Evolutionary conservation across 2,329 filamentous ascomycete genomes (phyloP), one percentile per base, ranked within the genome.

Genomic region (Alternaria tenuissima): DNA sequence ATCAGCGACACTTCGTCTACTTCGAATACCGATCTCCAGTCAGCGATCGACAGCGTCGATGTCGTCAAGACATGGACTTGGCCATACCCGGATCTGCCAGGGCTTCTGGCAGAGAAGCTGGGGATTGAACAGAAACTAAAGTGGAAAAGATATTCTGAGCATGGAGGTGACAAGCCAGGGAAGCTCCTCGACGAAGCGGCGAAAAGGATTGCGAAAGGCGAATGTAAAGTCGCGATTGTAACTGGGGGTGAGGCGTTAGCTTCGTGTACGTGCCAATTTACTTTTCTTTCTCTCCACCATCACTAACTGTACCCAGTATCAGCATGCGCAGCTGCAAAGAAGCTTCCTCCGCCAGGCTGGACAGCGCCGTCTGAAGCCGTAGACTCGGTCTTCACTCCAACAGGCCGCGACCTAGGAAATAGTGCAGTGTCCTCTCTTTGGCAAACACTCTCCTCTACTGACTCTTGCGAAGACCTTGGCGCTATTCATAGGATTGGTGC

Each of bases 41-140:
- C 77, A 0, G 74, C 76, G 1, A 84, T 89, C 53, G 87, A 90
- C 69, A 86, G 84, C 64, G 80, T 91, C 46, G 80, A 84, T 43
- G 83, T 89, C 4, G 87, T 90, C 9, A 82, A 81, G 41, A 86
- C 86, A 0, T 91, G 88, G 88, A 89, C 88, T 0, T 90, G 88
- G 88, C 83, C 85, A 0, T 90, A 90, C 69, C 75, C 81, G 1
- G 84, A 90, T 69, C 74, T 90, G 2, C 86, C 88, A 0, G 81
- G 79, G 5, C 76, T 87, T 1, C 70, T 91, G 6, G 80, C 84
- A 0, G 65, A 83, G 39, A 82, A 79, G 38, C 73, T 90, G 3
- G 80, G 79, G 0, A 77, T 86, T 4, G 72, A 81, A 3, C 75
- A 84, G 14, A 42, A 36, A 11, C 79, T 84, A 0, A 78, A 76